A percentile compares a stretch with the other conserved stretches of the same genome.
Evolutionary conservation across 2,329 filamentous ascomycete genomes (phyloP).

Genomic region (Claviceps humidiphila): DNA sequence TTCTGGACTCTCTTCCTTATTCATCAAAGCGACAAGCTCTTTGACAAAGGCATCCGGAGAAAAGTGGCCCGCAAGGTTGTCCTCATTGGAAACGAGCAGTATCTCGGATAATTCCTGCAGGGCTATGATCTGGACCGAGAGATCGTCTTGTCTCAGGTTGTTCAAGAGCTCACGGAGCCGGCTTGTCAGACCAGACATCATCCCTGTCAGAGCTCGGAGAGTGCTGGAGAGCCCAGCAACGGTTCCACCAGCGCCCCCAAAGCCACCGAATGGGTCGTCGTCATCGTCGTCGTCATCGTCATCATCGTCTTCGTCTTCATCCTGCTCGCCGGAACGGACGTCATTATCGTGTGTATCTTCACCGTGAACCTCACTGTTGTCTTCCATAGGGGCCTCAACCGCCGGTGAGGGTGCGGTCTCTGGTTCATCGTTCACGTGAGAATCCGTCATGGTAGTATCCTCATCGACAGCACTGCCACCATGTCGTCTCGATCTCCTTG

Average conservation of each 20-base stretch:
- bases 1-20: constrained; percentile 87
- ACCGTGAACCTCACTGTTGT: constrained; percentile 21
- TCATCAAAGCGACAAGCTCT: constrained; percentile 85
- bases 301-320: constrained; percentile 37
- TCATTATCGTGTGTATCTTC: constrained; percentile 20
- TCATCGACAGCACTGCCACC: constrained; percentile 38
- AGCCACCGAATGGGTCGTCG: constrained; percentile 49
- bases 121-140: constrained; percentile 82
- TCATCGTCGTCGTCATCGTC: constrained; percentile 54
- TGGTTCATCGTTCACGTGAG: constrained; percentile 38
- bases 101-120: constrained; percentile 89
- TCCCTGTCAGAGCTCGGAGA: constrained; percentile 74
- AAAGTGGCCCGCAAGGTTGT: constrained; percentile 90
- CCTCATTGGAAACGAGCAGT: constrained; percentile 86
- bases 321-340: constrained; percentile 16
- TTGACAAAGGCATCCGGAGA: constrained; percentile 90
- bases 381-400: constrained; percentile 21
- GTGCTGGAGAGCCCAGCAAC: constrained; percentile 62
- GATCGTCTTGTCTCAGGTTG: constrained; percentile 70
- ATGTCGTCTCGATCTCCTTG: constrained; percentile 40
- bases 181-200: constrained; percentile 75
- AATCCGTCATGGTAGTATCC: constrained; percentile 60
- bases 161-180: constrained; percentile 65
- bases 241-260: constrained; percentile 52
- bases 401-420: constrained; percentile 29